Percentiles rank a stretch among this genome's conserved stretches.
phyloP scores from a whole-genome alignment of 768 basidiomycete species.

The Fomitopsis serialis region DNA sequence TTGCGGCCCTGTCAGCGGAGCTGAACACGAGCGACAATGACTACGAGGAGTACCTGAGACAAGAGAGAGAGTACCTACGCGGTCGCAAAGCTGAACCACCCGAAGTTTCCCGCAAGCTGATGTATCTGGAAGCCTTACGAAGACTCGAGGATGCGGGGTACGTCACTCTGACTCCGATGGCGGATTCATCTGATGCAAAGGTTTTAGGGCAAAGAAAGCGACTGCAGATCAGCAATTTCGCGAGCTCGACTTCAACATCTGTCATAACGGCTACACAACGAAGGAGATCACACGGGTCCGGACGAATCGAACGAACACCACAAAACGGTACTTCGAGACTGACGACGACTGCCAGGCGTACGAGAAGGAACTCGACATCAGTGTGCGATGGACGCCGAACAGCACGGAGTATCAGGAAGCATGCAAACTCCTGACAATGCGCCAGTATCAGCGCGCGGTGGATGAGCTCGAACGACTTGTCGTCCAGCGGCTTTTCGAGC shows the following conservation, averaged over 20 bases:
- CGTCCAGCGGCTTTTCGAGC: constrained; percentile 25
- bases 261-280: too few relatives aligned
- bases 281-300: too few relatives aligned
- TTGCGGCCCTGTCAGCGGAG: neutral
- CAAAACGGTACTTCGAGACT: too few relatives aligned
- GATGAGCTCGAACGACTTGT: constrained; percentile 27
- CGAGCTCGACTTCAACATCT: too few relatives aligned
- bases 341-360: too few relatives aligned
- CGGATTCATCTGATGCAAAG: constrained; percentile 1
- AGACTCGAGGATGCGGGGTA: too few relatives aligned
- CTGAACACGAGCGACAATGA: neutral
- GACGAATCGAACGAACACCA: too few relatives aligned
- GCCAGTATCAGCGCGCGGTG: constrained; percentile 18
- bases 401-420: too few relatives aligned
- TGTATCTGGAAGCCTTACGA: too few relatives aligned
- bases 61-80: constrained; percentile 2
- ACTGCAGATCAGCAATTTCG: constrained; percentile 1
- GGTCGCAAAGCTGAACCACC: too few relatives aligned
- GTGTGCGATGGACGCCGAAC: neutral
- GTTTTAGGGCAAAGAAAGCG: neutral
- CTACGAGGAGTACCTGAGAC: constrained; percentile 6
- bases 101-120: too few relatives aligned
- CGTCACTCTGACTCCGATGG: neutral
- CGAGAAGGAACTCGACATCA: too few relatives aligned
- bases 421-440: neutral